Evolutionary conservation across 345 rosid species (phyloP).

Genomic region (Raphanus sativus): DNA sequence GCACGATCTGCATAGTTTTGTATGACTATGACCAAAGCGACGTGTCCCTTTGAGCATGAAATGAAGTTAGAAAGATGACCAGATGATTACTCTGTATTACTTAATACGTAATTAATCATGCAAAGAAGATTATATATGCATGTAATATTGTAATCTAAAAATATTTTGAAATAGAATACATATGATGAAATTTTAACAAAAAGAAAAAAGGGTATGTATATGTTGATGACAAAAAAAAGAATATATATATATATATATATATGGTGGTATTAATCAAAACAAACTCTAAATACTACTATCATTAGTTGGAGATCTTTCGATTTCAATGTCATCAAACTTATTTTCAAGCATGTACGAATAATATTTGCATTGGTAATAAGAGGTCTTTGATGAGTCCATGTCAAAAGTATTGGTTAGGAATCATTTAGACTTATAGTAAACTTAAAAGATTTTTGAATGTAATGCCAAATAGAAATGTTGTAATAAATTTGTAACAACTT

Average conservation of each 20-base stretch:
- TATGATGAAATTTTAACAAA: too few relatives aligned
- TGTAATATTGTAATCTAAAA: not conserved
- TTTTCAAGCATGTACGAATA: not conserved
- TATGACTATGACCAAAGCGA: slow-evolving; percentile 22
- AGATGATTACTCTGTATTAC: slow-evolving; percentile 13
- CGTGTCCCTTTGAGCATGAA: not conserved
- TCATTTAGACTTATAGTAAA: not conserved
- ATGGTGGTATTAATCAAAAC: not conserved
- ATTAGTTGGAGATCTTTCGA: not conserved
- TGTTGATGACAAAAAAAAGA: too few relatives aligned
- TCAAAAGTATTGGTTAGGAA: not conserved
- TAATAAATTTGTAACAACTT: not conserved
- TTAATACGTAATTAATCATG: slow-evolving; percentile 3
- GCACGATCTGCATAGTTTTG: slow-evolving; percentile 26
- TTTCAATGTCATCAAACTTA: not conserved
- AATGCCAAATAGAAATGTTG: not conserved
- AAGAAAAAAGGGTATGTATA: too few relatives aligned
- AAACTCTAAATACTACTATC: not conserved
- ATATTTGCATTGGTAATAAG: not conserved
- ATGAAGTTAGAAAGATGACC: slow-evolving; percentile 16
- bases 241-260: too few relatives aligned
- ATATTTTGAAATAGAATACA: not conserved
- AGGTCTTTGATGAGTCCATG: not conserved
- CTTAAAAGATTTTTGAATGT: not conserved
- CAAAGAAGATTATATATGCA: not conserved